Conservation (phyloP, 345 rosid species). For the Salix arbutifolia region DNA sequence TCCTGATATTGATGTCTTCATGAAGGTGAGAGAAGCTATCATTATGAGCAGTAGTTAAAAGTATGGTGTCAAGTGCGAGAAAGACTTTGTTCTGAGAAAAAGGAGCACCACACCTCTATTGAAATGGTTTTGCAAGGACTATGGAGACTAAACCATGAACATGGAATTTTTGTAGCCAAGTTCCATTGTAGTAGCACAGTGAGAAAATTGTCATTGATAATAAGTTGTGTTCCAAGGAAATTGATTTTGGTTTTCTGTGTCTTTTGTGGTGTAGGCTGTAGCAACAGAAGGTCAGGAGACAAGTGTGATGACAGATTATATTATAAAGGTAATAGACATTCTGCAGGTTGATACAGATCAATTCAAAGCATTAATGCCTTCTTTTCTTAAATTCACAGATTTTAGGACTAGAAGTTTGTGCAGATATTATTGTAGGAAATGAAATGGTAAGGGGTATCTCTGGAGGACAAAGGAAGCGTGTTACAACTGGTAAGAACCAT, state of each 20-base stretch:
- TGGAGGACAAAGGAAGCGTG: constrained; percentile 42
- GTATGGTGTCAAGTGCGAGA: constrained; percentile 36
- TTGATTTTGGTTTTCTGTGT: not conserved
- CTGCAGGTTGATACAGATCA: not conserved
- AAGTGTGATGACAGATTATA: constrained; percentile 70
- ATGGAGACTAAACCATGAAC: not conserved
- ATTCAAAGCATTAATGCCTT: not conserved
- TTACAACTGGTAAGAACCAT: constrained; percentile 53
- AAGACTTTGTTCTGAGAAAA: not conserved
- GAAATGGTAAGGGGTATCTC: constrained; percentile 77
- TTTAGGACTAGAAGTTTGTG: constrained; percentile 65
- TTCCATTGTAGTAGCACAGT: too few species aligned
- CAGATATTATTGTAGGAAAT: constrained; percentile 65
- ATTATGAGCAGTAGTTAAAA: constrained; percentile 47
- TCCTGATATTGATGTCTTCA: constrained; percentile 63
- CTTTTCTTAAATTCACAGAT: constrained; percentile 38
- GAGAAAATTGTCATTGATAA: too few species aligned
- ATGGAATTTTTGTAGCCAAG: too few species aligned
- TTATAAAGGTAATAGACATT: constrained; percentile 50
- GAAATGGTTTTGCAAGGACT: not conserved
- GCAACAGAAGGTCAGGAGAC: constrained; percentile 48
- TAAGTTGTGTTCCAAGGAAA: too few species aligned
- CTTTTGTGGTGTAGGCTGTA: constrained; percentile 37
- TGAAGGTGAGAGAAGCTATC: constrained; percentile 44
- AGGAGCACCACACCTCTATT: not conserved